Evolutionary conservation across 164 flowering plant genomes (phyloP).

Genomic region (Piper longum): DNA sequence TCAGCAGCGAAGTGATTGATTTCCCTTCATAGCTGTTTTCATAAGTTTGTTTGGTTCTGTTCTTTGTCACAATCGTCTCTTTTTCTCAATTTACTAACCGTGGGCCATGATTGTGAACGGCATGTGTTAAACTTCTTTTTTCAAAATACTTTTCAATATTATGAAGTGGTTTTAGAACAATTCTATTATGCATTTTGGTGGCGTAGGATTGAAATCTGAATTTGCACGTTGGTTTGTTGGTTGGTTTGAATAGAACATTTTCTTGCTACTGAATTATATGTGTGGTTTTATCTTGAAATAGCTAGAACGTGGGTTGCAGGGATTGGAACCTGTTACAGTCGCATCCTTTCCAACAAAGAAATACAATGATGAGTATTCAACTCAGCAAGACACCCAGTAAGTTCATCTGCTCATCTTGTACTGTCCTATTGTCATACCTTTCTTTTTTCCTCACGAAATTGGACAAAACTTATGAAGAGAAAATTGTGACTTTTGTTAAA

Average conservation of each 20-base stretch:
- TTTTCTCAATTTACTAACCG: too few species aligned
- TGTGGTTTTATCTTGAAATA: constrained; percentile 12
- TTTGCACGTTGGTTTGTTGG: background rate
- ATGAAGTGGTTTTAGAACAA: background rate
- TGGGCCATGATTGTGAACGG: background rate
- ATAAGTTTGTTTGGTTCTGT: too few species aligned
- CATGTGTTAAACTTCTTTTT: background rate
- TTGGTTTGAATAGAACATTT: background rate
- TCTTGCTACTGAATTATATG: background rate
- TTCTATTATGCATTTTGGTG: background rate
- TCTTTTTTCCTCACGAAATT: background rate
- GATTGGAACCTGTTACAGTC: constrained; percentile 51
- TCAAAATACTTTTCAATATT: background rate
- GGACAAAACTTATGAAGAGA: background rate
- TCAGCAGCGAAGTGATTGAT: too few species aligned
- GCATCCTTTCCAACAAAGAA: constrained; percentile 79
- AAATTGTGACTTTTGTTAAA: background rate
- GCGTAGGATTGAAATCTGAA: background rate
- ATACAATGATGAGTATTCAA: constrained; percentile 44
- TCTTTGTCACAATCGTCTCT: too few species aligned
- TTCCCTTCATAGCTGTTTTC: too few species aligned
- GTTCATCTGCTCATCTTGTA: constrained; percentile 6
- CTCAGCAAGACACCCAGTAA: constrained; percentile 60
- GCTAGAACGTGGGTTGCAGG: constrained; percentile 82
- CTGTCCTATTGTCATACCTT: background rate